Base-by-base conservation (phyloP, 768 basidiomycete species). In the Termitomyces sp. region DNA sequence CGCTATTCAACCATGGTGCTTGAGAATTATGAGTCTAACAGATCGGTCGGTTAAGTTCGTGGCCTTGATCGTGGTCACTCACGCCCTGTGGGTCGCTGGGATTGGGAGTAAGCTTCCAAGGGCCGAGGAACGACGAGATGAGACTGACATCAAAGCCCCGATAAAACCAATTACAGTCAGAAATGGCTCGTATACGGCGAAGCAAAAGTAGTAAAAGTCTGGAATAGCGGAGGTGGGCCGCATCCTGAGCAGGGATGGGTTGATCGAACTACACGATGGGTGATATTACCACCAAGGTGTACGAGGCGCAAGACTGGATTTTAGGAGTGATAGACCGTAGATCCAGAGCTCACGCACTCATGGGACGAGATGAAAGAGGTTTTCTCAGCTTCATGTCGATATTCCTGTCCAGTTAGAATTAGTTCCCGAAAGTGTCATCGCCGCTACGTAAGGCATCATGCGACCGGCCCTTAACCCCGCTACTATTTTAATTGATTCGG, bases 151-250 rank as follows among this genome's bases (percentile, higher is more conserved):
- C 20, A 86, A 67, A 2, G 89, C 76, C 5, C 89, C 89, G 45
- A 90, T 61, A 69, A 89, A 83, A 36, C 90, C 89, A 46, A 82
- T 66, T 22, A 78, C 70, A 20, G 87, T 84, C 57, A 92, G 71
- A 30, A 84, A 76, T 0, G 90, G 90, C 70, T 92, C 90, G 67
- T 88, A 91, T 55, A 83, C 76, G 30, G 83, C 88, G 66, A 92
- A 92, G 61, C 87, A 76, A 46, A 82, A 78, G 72, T 84, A 91
- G 73, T 92, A 92, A 60, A 84, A 78, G 65, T 82, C 79, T 20
- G 90, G 88, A 64, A 92, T 77, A 42, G 89, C 85, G 61, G 89
- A 88, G 41, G 72, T 68, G 16, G 78, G 72, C 33, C 69, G 71
- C 80, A 82, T 81, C 62, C 56, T 58, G 57, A 27, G 33, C 24